Evolutionary conservation across 2,329 filamentous ascomycete species (phyloP), one percentile per base, ranked within the genome.

Genomic region (Cladorrhinum sp.): DNA sequence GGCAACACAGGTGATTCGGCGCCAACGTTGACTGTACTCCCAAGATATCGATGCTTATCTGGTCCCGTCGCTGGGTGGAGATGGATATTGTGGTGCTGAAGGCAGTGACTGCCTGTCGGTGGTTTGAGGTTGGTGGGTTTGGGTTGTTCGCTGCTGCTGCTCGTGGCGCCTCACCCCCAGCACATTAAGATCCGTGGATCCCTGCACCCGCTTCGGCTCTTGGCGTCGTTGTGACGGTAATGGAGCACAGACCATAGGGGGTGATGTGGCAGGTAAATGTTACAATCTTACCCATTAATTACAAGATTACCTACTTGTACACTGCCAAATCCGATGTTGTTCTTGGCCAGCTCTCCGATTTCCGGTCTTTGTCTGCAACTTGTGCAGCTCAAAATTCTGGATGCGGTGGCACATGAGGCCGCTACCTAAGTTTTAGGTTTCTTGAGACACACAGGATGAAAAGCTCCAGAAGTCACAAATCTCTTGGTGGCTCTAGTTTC

Each of bases 51-150:
- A 29, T 24, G 53, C 6, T 9, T 45, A n/a, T 38, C 36, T 24
- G 16, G 48, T 22, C 50, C 18, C 50, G 60, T 58, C 61, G 59
- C 58, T 49, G 55, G 53, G 62, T 60, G 61, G 62, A 62, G 64
- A 65, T 63, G 48, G 8, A 55, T 36, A 36, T n/a, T n/a, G 13
- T 51, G 48, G 51, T 56, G 56, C 20, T 58, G 61, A 57, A 52
- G 36, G 18, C 24, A 55, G 60, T 58, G 55, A 54, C 41, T 25
- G n/a, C 53, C 50, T 36, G 32, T 36, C 12, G 32, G n/a, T 49
- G 38, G 61, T 58, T 60, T 62, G 63, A 61, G 51, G 57, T 62
- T 57, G 32, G 59, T 45, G 22, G 54, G 53, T 9, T 56, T 27
- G 53, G 49, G 62, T 64, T 63, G 58, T 54, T 13, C 45, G 18